Percentiles rank a stretch among this genome's conserved stretches.
phyloP scores from a whole-genome alignment of 371 early-diverging fungal genomes.

The Syncephalis fuscata region DNA sequence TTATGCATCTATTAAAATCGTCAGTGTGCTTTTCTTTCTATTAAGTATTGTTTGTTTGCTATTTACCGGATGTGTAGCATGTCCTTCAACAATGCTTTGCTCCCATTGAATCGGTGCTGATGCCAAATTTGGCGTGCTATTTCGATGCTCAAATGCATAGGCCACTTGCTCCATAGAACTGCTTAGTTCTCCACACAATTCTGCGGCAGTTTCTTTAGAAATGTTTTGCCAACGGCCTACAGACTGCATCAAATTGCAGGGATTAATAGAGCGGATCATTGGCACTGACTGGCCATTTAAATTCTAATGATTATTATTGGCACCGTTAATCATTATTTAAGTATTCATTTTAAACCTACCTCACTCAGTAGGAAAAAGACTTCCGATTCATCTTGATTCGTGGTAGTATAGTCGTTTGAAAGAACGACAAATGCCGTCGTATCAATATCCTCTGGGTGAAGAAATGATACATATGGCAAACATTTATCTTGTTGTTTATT shows the following conservation, averaged over 20 bases:
- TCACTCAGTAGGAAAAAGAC: no score
- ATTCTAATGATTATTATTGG: neutral
- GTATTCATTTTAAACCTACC: no score
- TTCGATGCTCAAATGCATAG: constrained; percentile 32
- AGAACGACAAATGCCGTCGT: neutral
- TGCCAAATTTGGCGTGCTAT: constrained; percentile 21
- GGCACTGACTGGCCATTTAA: neutral
- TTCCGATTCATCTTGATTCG: no score
- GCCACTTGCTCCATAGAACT: constrained; percentile 22
- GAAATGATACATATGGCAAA: constrained; percentile 1
- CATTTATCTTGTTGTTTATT: constrained; percentile 9
- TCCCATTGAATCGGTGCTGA: constrained; percentile 49
- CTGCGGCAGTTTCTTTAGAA: constrained; percentile 3
- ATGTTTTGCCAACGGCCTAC: constrained; percentile 17
- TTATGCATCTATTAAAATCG: constrained; percentile 50
- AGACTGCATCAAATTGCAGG: constrained; percentile 14
- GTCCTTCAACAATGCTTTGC: constrained; percentile 53
- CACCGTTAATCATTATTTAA: no score
- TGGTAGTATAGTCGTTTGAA: no score
- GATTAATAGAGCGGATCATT: constrained; percentile 1
- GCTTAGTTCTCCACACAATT: constrained; percentile 17
- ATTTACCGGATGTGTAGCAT: constrained; percentile 60
- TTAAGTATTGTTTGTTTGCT: no score
- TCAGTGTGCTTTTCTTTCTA: constrained; percentile 51
- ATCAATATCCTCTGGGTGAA: neutral